Percentiles rank a stretch among this genome's conserved stretches.
Evolutionary conservation across 768 basidiomycete genomes (phyloP).

Genomic region (Mycena amicta): DNA sequence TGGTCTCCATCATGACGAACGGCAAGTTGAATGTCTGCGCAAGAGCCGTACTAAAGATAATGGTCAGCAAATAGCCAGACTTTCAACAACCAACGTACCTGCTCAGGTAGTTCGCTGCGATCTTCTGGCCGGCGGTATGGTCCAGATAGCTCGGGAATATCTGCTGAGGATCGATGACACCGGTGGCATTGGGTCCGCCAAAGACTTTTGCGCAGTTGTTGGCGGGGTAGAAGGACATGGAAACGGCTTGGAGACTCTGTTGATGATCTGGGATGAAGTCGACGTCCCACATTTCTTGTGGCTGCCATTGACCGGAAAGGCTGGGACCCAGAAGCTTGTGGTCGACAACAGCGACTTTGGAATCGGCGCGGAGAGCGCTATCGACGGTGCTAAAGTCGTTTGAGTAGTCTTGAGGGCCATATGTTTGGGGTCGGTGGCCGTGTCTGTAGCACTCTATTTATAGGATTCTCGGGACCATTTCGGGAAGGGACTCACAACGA

Average conservation of each 20-base stretch:
- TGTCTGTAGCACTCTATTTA: no score
- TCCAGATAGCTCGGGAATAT: slow-evolving; percentile 64
- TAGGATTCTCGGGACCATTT: no score
- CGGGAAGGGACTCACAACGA: no score
- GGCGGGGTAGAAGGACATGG: slow-evolving; percentile 49
- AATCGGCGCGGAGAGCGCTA: slow-evolving; percentile 44
- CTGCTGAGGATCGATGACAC: slow-evolving; percentile 43
- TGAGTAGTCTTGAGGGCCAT: slow-evolving; percentile 50
- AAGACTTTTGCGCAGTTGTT: slow-evolving; percentile 65
- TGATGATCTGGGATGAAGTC: slow-evolving; percentile 43
- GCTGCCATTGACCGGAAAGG: slow-evolving; percentile 53
- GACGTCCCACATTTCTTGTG: slow-evolving; percentile 54
- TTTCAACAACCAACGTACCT: no score
- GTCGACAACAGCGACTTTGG: slow-evolving; percentile 32
- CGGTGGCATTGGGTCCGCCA: slow-evolving; percentile 31
- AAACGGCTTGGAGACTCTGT: slow-evolving; percentile 25
- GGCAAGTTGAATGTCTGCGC: slow-evolving; percentile 46
- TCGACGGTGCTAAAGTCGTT: slow-evolving; percentile 55
- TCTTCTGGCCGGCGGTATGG: slow-evolving; percentile 53
- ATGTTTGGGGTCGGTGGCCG: slow-evolving; percentile 41
- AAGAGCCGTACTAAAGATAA: slow-evolving; percentile 45
- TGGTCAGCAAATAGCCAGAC: no score
- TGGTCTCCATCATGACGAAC: slow-evolving; percentile 72
- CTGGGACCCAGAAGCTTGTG: slow-evolving; percentile 62
- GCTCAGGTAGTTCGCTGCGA: slow-evolving; percentile 57